Evolutionary conservation across 176 grass and related monocot species (phyloP).

Genomic region (Echinochloa phyllopogon): DNA sequence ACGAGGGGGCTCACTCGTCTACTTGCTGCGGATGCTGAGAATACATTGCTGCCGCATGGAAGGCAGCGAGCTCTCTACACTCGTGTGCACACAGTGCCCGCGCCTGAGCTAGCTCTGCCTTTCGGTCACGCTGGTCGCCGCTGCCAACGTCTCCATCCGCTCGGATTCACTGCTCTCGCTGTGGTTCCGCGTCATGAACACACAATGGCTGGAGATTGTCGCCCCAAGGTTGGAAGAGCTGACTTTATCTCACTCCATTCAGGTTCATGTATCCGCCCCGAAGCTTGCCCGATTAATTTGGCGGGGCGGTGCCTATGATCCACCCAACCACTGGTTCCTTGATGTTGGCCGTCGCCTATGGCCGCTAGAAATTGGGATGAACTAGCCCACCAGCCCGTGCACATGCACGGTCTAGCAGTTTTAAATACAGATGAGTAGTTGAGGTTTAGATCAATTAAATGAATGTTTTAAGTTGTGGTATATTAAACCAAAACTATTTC

Average conservation of each 20-base stretch:
- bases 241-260: fast-evolving
- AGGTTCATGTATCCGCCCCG: neutral
- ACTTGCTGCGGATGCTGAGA: too few relatives aligned
- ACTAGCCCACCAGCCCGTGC: too few relatives aligned
- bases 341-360: neutral
- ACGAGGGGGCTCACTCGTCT: too few relatives aligned
- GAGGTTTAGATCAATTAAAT: too few relatives aligned
- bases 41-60: neutral
- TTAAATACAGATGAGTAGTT: too few relatives aligned
- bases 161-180: neutral
- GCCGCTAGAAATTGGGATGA: neutral
- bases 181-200: fast-evolving
- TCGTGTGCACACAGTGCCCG: neutral
- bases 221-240: neutral
- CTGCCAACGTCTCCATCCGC: neutral
- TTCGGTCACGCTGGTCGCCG: neutral
- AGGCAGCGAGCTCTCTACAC: neutral
- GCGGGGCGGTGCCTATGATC: neutral
- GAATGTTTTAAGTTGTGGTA: too few relatives aligned
- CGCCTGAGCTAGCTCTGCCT: neutral
- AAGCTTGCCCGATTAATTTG: neutral
- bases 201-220: neutral
- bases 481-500: too few relatives aligned
- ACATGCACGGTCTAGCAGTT: too few relatives aligned
- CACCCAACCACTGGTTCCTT: neutral